Evolutionary conservation across 352 stramenopile species (phyloP), one percentile per base, ranked within the genome.

Genomic region (Pythium insidiosum): DNA sequence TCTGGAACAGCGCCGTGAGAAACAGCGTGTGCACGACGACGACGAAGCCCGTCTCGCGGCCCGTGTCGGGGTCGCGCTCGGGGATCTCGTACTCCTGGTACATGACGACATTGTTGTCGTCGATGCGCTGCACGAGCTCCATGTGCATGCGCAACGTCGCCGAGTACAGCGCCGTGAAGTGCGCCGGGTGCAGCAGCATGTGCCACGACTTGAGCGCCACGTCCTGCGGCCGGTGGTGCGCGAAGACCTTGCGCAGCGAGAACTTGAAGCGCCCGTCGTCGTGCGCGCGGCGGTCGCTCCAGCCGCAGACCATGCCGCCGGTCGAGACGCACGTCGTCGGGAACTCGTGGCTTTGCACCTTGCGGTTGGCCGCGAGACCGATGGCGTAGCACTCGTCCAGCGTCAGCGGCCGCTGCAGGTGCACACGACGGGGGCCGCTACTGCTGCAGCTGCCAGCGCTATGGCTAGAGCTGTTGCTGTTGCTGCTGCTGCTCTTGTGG

Each of bases 11-110:
- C 4, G 53, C 42, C 2, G 40, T 47, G 15, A 62, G 34, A 21
- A 47, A 56, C 6, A 62, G 28, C 28, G 39, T 62, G 37, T 62
- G 56, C 53, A 62, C 50, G 23, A 56, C 41, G 19, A 46, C 20
- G 31, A 38, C 50, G 28, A 53, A 35, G 41, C 56, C 42, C 16
- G 36, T 52, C 24, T 45, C 34, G 43, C 56, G 47, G 47, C 56
- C 48, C 7, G 53, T 33, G 24, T 41, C 41, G 2, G 39, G 50
- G 36, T 67, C 45, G 29, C 45, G 42, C 41, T 66, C 51, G 9
- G 33, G 47, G 0, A 56, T 59, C 34, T 67, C 56, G 18, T 46
- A 62, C 42, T 62, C 47, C 31, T 66, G 48, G 42, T 59, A 70
- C 25, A 66, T 19, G 12, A 66, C 34, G 15, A 60, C 21, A 45